Base-by-base conservation (phyloP, 768 basidiomycete species). In the Mrakia gelida region DNA sequence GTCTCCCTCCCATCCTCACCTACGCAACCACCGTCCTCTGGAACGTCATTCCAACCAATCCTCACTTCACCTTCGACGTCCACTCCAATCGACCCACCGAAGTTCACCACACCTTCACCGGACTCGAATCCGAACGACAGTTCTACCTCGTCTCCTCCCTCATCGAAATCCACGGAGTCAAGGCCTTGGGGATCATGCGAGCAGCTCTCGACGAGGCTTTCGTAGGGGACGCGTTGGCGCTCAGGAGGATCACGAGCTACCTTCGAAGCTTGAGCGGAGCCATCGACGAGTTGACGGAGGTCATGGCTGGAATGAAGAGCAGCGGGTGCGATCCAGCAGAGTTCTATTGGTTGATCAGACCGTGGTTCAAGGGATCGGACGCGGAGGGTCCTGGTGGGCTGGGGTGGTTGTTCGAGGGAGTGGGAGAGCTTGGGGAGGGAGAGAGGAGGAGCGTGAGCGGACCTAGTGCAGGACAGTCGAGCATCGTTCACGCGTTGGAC, bases 401-500 rank as follows among this genome's bases (percentile, higher is more conserved):
- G 5, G 85, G 84, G 56, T 87, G 86, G 86, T 85, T 90, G 59
- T 98, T 92, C 83, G 94, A 92, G 0, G 89, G 92, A 11, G 80
- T 78, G 0, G 86, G 87, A 8, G 85, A 88, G 45, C 85, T 86
- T 0, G 85, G 84, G 34, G 81, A 81, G 13, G 77, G 73, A 6
- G 56, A 71, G 71, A 75, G 75, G 30, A 71, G 26, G 75, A 45
- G 41, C 16, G 78, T 92, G 59, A 91, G 90, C 77, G 96, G 96
- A 0, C 95, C 96, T 32, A 94, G 92, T 15, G 96, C 94, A 1
- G 96, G 96, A 2, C 96, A 99, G 86, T 94, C 92, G 84, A 91
- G 91, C 72, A 88, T 95, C 75, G 94, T 99, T 87, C 92, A 92
- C 77, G 88, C 89, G 8, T 84, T 92, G 16, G 92, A 92, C 79